phyloP scores from a whole-genome alignment of 2,329 filamentous ascomycete species.

The Pestalotiopsis sp. region DNA sequence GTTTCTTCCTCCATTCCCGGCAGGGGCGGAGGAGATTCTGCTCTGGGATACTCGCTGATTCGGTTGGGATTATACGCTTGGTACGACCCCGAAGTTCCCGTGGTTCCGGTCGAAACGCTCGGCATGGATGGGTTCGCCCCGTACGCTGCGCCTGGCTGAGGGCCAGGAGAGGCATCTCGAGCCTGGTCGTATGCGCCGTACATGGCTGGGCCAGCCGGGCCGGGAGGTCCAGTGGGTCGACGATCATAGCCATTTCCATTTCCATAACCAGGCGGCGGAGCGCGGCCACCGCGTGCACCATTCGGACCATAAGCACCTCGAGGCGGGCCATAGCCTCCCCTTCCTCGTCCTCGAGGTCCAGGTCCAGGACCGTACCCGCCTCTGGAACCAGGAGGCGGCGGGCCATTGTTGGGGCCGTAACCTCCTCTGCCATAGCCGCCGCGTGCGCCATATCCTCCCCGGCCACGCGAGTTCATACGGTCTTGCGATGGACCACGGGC shows the following conservation, averaged over 20 bases:
- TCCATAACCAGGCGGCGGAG: slow-evolving; percentile 51
- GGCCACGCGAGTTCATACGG: slow-evolving; percentile 52
- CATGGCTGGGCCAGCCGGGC: slow-evolving; percentile 29
- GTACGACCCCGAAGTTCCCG: slow-evolving; percentile 35
- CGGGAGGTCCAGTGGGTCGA: slow-evolving; percentile 29
- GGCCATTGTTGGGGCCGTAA: slow-evolving; percentile 44
- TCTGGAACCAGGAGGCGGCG: slow-evolving; percentile 42
- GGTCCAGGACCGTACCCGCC: slow-evolving; percentile 47
- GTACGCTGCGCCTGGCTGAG: slow-evolving; percentile 36
- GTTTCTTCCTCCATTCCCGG: slow-evolving; percentile 43
- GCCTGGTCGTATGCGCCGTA: slow-evolving; percentile 31
- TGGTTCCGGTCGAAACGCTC: slow-evolving; percentile 35
- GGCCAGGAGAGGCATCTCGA: slow-evolving; percentile 42
- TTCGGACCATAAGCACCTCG: slow-evolving; percentile 33
- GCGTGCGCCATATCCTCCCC: slow-evolving; percentile 57
- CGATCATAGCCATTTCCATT: slow-evolving; percentile 37
- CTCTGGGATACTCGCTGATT: slow-evolving; percentile 54
- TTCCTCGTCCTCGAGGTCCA: slow-evolving; percentile 13
- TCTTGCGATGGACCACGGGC: slow-evolving; percentile 50
- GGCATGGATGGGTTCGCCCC: slow-evolving; percentile 40
- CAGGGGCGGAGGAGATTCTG: slow-evolving; percentile 67
- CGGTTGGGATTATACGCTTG: slow-evolving; percentile 48
- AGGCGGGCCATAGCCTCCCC: slow-evolving; percentile 33
- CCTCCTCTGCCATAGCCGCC: slow-evolving; percentile 49
- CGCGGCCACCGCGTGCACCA: slow-evolving; percentile 40